Base-by-base conservation (phyloP, 2,329 filamentous ascomycete genomes). In the Alternaria postmessia region DNA sequence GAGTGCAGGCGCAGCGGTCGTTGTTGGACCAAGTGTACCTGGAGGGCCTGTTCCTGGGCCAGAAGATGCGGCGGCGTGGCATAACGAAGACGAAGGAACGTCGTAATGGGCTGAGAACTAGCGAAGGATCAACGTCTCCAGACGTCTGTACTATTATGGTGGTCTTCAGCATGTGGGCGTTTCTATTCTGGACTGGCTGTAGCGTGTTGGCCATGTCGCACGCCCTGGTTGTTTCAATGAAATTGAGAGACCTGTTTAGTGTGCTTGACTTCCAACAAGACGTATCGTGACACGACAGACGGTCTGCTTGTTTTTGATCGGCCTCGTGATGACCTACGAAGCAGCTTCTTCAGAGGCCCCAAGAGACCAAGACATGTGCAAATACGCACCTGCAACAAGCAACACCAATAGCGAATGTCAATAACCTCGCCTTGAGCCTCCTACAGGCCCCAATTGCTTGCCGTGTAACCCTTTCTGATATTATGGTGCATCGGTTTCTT, bases 11-110 rank as follows among this genome's bases (percentile, higher is more conserved):
- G 73, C 71, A 18, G 74, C 66, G 41, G 68, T 66, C 34, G 70
- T 68, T 39, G 77, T 70, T 24, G 75, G 71, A 11, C 74, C 71
- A 46, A 67, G 75, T 9, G 69, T 66, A 24, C 72, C 67, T 32
- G 68, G 65, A 7, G 68, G 59, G 30, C 56, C 59, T 26, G 41
- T 59, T 39, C 56, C 59, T 20, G 59, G 56, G 52, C 42, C 63
- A 47, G 70, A 65, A 16, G 70, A 70, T 38, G 52, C 66, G 5
- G 70, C 61, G 22, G 71, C 72, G 38, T 81, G 79, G 79, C 74
- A 78, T 51, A 75, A 75, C 43, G 75, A 78, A 47, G 76, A 73
- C 3, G 77, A 46, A 34, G 51, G 59, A 42, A 38, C 52, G 16
- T 55, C 38, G 36, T 52, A 41, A 57, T 43, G 28, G 3, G 26